Evolutionary conservation across 2,329 filamentous ascomycete species (phyloP), one percentile per base, ranked within the genome.

Genomic region (Metarhizium humberi): DNA sequence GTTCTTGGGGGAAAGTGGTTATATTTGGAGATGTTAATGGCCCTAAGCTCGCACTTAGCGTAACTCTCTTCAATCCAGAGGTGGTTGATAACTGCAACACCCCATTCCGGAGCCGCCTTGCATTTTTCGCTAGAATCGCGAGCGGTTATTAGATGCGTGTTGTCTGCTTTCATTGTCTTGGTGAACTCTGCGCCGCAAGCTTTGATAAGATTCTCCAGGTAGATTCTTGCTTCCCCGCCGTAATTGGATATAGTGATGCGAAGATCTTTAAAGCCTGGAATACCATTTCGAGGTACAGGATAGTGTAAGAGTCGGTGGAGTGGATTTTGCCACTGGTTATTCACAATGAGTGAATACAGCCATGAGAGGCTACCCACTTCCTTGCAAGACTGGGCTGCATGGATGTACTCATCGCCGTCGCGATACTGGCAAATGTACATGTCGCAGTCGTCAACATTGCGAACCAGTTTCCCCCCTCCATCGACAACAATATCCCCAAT

Each of bases 11-110:
- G 94, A 61, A 97, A 99, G 66, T 91, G 86, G 1, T 81, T 90
- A 67, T 95, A 99, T 59, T 87, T 86, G 8, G 80, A 76, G 52
- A 88, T 82, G 4, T 87, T 87, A 25, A 92, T 73, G 0, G 82
- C 81, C 67, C 90, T 87, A 56, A 87, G 75, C 65, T 88, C 80
- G 74, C 91, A 96, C 67, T 88, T 90, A 2, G 92, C 90, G 66
- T 97, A 99, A 70, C 91, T 95, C 66, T 99, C 94, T 70, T 99
- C 94, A 49, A 99, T 80, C 94, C 94, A 99, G 1, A 99, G 78
- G 67, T 99, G 94, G 68, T 97, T 99, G 63, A 96, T 77, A 63
- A 96, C 87, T 55, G 90, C 76, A 54, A 97, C 86, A 53, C 87
- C 87, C 94, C 94, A 99, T 71, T 97, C 94, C 58, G 84, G 82